Evolutionary conservation across 768 basidiomycete species (phyloP).

Genomic region (Lyophyllum atratum): DNA sequence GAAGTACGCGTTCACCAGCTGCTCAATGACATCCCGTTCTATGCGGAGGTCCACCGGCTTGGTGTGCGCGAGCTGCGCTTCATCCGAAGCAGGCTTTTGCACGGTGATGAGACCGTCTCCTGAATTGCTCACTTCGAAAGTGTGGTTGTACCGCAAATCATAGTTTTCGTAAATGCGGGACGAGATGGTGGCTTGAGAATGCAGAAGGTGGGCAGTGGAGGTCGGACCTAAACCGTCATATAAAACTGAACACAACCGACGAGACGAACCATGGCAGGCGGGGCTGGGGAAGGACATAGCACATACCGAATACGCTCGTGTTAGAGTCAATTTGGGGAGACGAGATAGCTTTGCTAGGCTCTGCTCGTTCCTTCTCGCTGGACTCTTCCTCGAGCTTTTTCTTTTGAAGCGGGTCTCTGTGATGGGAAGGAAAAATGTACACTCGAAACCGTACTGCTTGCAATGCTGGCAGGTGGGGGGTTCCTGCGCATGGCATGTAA

Average conservation of each 20-base stretch:
- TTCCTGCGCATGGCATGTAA: constrained; percentile 37
- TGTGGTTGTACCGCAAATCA: constrained; percentile 86
- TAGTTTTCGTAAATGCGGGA: constrained; percentile 85
- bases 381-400: constrained; percentile 80
- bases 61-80: constrained; percentile 52
- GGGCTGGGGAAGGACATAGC: constrained; percentile 9
- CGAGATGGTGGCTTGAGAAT: constrained; percentile 86
- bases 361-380: constrained; percentile 39
- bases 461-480: constrained; percentile 91
- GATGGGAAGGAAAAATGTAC: constrained; percentile 97
- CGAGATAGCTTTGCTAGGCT: constrained; percentile 29
- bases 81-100: constrained; percentile 60
- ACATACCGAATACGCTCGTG: constrained; percentile 61
- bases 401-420: constrained; percentile 99
- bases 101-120: constrained; percentile 91
- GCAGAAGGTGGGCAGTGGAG: constrained; percentile 81
- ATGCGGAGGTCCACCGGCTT: constrained; percentile 73
- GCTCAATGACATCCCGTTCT: constrained; percentile 76
- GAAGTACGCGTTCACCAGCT: constrained; percentile 91
- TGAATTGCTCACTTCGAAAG: constrained; percentile 79
- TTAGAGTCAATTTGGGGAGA: constrained; percentile 51
- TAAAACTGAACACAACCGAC: constrained; percentile 34
- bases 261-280: constrained; percentile 21
- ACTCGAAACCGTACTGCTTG: constrained; percentile 90
- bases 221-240: constrained; percentile 75